A percentile compares a stretch with the other conserved stretches of the same genome.
Conservation (phyloP, 2,329 filamentous ascomycete species). For the Hymenoscyphus fraxineus region DNA sequence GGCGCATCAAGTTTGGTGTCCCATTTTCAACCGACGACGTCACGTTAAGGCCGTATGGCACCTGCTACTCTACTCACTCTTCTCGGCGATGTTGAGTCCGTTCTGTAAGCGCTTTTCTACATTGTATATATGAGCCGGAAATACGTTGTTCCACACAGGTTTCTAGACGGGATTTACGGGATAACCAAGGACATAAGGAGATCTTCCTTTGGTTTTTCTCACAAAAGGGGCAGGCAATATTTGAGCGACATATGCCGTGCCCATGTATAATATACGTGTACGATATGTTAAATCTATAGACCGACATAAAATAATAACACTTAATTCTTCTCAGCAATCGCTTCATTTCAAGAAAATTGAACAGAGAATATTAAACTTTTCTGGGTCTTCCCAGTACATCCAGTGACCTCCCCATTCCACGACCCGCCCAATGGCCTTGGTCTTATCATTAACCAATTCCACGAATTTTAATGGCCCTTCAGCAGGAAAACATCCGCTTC, state of each 20-base stretch:
- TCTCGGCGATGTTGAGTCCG: not conserved
- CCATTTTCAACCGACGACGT: not conserved
- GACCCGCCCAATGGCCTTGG: constrained; percentile 25
- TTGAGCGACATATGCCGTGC: not conserved
- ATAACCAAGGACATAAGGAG: not conserved
- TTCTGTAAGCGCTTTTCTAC: not conserved
- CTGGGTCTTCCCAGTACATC: constrained; percentile 35
- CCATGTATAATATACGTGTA: not conserved
- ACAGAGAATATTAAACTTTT: constrained; percentile 27
- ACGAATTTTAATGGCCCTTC: constrained; percentile 32
- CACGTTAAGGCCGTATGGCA: too few species aligned
- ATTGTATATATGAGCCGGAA: not conserved
- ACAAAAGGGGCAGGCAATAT: not conserved
- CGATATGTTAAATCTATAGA: not conserved
- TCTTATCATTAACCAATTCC: constrained; percentile 26
- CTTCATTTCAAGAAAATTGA: constrained; percentile 22
- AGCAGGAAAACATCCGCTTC: constrained; percentile 34
- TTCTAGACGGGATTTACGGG: not conserved
- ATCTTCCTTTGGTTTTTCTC: not conserved
- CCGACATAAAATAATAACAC: not conserved
- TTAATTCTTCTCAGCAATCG: not conserved
- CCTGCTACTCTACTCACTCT: not conserved
- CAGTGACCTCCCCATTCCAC: constrained; percentile 35
- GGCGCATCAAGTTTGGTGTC: not conserved
- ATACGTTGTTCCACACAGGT: not conserved